Percentiles rank a stretch among this genome's conserved stretches.
Conservation (phyloP, 2,329 filamentous ascomycete genomes). For the Davidsoniella neocaledoniae region DNA sequence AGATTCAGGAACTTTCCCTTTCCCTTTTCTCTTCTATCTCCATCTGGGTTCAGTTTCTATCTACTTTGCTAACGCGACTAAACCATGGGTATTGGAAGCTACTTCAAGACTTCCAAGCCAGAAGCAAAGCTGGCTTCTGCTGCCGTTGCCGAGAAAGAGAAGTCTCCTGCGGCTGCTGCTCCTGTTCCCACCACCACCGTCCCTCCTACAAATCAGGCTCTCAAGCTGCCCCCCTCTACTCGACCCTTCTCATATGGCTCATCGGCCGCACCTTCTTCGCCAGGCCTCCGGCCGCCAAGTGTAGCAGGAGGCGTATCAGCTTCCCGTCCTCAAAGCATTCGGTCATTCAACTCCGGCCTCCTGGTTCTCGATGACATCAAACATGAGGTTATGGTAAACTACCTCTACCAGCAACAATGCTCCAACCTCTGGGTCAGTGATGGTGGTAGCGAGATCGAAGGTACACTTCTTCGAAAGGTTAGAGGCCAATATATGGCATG, state of each 20-base stretch:
- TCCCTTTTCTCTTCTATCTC: background rate
- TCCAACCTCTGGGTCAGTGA: conserved; percentile 58
- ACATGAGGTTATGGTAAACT: conserved; percentile 72
- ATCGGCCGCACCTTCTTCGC: background rate
- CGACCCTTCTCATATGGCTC: background rate
- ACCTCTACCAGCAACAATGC: conserved; percentile 66
- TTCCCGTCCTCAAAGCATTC: background rate
- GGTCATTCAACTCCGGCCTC: conserved; percentile 20
- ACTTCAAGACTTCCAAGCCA: conserved; percentile 33
- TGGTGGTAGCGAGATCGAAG: conserved; percentile 49
- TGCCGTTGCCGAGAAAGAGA: background rate
- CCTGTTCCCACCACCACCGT: background rate
- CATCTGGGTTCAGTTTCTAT: background rate
- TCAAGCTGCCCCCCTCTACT: no score
- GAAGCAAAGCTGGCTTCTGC: background rate
- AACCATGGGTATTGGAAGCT: conserved; percentile 43
- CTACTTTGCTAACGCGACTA: background rate
- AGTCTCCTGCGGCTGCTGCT: background rate
- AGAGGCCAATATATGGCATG: conserved; percentile 57
- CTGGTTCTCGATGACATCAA: conserved; percentile 54
- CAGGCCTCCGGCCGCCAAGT: background rate
- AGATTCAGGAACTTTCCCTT: background rate
- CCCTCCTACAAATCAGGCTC: background rate
- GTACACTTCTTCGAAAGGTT: conserved; percentile 52
- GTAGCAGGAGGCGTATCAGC: background rate